Base-by-base conservation (phyloP, 805 yeast species). In the Groenewaldozyma tartarivorans region DNA sequence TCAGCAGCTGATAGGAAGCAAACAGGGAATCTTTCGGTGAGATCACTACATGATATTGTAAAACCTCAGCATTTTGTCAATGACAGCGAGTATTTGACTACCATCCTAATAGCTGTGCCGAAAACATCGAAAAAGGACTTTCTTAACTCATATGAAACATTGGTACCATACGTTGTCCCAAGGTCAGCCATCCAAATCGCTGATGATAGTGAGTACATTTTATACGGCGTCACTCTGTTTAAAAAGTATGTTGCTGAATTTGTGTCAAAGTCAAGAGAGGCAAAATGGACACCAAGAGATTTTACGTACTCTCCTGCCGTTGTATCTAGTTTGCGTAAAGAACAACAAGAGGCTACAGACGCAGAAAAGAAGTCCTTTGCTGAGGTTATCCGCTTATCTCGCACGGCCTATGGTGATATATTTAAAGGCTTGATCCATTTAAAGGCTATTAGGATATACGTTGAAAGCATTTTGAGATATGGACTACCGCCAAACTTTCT, bases 401-500 rank as follows among this genome's bases (percentile, higher is more conserved):
- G 78, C 53, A 79, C 95, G 18, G 94, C 97, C n/a, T 92, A 81
- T 60, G 71, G 82, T 19, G 97, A 92, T 55, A 77, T 88, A 39
- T 69, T 83, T 47, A 71, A 84, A 51, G 77, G 81, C 49, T 87
- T 96, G 96, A 71, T 84, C 56, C 98, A 92, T 62, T 74, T 92
- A 51, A 87, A 87, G 63, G 77, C 84, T 3, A 71, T 92, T 40
- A 78, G 96, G 51, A 72, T 84, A 16, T 92, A 82, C 62, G 95
- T 90, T 30, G 99, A 92, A 66, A 75, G 87, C 38, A 95, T 92
- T 13, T 72, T 92, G 60, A 79, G 99, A 63, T 92, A 92, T 61
- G 99, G 99, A 1, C 73, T 92, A 49, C 99, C 98, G 27, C 96
- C 97, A 22, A 81, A 81, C 53, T 92, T 90, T 61, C 74, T 76